Conservation (phyloP, 2,329 filamentous ascomycete species). For the Aspergillus nomiae region DNA sequence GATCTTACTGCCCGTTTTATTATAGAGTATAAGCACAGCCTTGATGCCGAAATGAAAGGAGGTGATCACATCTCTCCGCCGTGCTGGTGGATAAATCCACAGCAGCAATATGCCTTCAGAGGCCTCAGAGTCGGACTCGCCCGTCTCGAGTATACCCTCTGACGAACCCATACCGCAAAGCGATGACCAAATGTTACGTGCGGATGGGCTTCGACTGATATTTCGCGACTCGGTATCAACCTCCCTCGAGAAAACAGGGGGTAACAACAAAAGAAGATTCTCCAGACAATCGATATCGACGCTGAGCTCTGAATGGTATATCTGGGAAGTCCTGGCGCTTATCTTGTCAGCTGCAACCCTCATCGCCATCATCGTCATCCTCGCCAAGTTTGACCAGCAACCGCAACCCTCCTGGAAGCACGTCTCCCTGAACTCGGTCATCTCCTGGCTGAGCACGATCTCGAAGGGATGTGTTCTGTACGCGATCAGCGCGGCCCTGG, state of each 20-base stretch:
- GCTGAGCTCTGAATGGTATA: background rate
- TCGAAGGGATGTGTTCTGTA: constrained; percentile 16
- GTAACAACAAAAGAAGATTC: background rate
- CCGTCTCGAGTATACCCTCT: background rate
- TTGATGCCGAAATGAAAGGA: background rate
- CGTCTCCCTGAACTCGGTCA: constrained; percentile 18
- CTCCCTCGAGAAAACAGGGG: background rate
- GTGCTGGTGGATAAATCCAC: background rate
- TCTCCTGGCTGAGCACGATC: constrained; percentile 20
- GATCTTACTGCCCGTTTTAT: background rate
- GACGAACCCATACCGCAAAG: background rate
- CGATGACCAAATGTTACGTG: background rate
- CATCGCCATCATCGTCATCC: constrained; percentile 12
- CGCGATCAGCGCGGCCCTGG: constrained; percentile 15
- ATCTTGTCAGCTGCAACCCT: background rate
- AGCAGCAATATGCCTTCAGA: background rate
- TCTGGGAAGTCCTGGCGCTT: constrained; percentile 1
- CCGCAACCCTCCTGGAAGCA: constrained; percentile 17
- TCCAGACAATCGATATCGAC: background rate
- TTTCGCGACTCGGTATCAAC: background rate
- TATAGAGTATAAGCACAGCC: no score
- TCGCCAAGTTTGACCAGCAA: constrained; percentile 9
- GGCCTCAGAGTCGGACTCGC: background rate
- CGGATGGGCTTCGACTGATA: background rate
- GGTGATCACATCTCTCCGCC: background rate